Evolutionary conservation across 441 rosid genomes (phyloP).

Genomic region (Croton laevigatus): DNA sequence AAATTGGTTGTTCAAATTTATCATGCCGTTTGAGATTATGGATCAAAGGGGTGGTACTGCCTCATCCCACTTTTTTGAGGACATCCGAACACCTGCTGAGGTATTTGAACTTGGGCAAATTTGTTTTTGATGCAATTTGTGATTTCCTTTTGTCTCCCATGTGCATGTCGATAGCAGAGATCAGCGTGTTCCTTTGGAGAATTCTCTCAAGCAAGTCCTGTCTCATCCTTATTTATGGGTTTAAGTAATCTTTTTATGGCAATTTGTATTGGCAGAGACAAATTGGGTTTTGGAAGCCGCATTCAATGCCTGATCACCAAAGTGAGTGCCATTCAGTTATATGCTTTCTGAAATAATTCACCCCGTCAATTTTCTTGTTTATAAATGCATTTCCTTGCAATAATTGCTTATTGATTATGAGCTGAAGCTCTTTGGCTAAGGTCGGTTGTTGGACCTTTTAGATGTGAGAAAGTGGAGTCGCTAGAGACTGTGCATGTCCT

Average conservation of each 20-base stretch:
- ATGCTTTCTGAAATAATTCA: slow-evolving; percentile 15
- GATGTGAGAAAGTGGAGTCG: slow-evolving; percentile 6
- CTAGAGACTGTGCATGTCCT: background rate
- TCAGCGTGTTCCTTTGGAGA: slow-evolving; percentile 4
- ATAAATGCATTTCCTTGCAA: slow-evolving; percentile 10
- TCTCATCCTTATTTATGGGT: slow-evolving; percentile 17
- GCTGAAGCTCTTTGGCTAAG: slow-evolving; percentile 2
- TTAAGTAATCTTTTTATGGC: slow-evolving; percentile 17
- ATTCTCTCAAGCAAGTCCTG: slow-evolving; percentile 5
- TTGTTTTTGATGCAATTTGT: background rate
- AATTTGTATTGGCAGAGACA: slow-evolving; percentile 59
- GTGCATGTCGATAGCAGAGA: background rate
- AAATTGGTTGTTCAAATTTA: slow-evolving; percentile 20
- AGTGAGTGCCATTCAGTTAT: slow-evolving; percentile 40
- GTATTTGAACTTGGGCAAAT: slow-evolving; percentile 30
- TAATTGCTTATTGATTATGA: slow-evolving; percentile 8
- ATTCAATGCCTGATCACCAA: slow-evolving; percentile 48
- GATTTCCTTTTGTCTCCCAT: slow-evolving; percentile 5
- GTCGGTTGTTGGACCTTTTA: background rate
- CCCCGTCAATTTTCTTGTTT: slow-evolving; percentile 5
- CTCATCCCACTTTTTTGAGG: slow-evolving; percentile 49
- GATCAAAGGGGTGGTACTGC: slow-evolving; percentile 60
- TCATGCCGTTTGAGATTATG: slow-evolving; percentile 64
- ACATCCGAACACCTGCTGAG: slow-evolving; percentile 48
- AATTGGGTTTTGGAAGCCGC: slow-evolving; percentile 58